Conservation (phyloP, 805 yeast species). For the Pichia ethanolica region DNA sequence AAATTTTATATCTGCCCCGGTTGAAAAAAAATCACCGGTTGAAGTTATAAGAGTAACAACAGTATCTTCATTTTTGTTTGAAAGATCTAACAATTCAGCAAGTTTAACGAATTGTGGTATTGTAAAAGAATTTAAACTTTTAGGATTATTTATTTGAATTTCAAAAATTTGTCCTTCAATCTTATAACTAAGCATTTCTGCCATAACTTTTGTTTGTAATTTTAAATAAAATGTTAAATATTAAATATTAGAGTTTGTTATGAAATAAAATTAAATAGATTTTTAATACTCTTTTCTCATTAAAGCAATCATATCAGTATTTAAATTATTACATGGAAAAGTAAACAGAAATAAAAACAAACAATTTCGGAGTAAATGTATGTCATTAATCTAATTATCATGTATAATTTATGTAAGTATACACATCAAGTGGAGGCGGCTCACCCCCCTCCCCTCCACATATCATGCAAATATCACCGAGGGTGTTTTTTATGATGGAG, state of each 20-base stretch:
- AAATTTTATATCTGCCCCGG: constrained; percentile 68
- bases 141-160: constrained; percentile 60
- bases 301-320: too few species aligned
- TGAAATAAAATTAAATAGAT: too few species aligned
- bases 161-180: constrained; percentile 28
- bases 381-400: too few species aligned
- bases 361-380: too few species aligned
- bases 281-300: too few species aligned
- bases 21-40: constrained; percentile 69
- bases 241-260: too few species aligned
- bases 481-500: background rate
- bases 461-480: background rate
- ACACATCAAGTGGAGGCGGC: too few species aligned
- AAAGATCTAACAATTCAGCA: constrained; percentile 51
- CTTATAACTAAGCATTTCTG: constrained; percentile 10
- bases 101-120: constrained; percentile 56
- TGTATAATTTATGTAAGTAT: too few species aligned
- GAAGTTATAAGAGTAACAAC: constrained; percentile 59
- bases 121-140: constrained; percentile 57
- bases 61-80: constrained; percentile 56
- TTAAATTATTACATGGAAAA: too few species aligned
- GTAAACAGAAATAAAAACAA: too few species aligned
- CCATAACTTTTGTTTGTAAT: background rate
- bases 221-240: too few species aligned
- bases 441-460: too few species aligned